Conservation (phyloP, 306 rosid species). For the Dryas alaskensis region DNA sequence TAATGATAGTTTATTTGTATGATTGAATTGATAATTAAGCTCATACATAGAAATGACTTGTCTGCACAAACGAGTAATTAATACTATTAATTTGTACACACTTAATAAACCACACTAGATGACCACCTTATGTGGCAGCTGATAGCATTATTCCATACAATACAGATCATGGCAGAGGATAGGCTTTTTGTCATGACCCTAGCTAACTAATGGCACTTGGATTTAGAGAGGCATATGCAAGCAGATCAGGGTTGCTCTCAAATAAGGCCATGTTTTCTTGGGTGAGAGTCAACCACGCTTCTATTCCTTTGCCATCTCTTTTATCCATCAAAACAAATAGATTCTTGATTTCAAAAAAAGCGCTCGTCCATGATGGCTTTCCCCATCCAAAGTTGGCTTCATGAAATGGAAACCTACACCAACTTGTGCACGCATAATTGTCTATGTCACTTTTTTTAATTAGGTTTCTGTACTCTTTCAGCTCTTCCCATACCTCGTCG, state of each 20-base stretch:
- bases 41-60: too few relatives aligned
- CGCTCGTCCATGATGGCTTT: neutral
- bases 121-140: too few relatives aligned
- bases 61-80: too few relatives aligned
- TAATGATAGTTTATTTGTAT: too few relatives aligned
- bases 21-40: too few relatives aligned
- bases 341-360: neutral
- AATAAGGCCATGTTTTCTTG: neutral
- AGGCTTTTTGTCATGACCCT: too few relatives aligned
- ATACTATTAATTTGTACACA: too few relatives aligned
- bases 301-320: neutral
- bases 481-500: neutral
- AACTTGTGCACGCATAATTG: neutral
- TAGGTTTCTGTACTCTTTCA: neutral
- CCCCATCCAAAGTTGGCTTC: conserved; percentile 6
- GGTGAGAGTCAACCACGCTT: neutral
- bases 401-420: neutral
- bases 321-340: neutral
- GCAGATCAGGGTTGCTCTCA: neutral
- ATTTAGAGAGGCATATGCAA: too few relatives aligned
- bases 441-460: neutral
- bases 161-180: too few relatives aligned
- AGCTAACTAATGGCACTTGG: too few relatives aligned
- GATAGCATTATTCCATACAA: too few relatives aligned
- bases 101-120: too few relatives aligned